A percentile compares a stretch with the other conserved stretches of the same genome.
These are phyloP conservation scores for Naganishia randhawae DNA, from an alignment of 768 basidiomycete species.

Conservation along the genomic window DNA sequence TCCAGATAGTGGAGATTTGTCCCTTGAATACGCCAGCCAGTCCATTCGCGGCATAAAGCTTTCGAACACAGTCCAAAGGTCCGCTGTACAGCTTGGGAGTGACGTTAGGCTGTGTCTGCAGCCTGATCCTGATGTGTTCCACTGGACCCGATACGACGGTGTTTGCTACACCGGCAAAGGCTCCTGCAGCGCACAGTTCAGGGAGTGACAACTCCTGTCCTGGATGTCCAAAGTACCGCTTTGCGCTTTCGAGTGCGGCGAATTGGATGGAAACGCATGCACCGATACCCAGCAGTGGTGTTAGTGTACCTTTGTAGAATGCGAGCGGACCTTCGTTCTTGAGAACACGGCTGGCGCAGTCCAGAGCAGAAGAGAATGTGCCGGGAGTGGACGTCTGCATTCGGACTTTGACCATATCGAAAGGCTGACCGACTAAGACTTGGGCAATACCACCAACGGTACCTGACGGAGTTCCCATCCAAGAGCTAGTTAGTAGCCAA, in stretches of 20 bases:
- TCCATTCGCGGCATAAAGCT: conserved; percentile 72
- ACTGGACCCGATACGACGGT: conserved; percentile 92
- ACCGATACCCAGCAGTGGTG: conserved; percentile 85
- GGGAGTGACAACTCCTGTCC: conserved; percentile 63
- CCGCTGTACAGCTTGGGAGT: conserved; percentile 73
- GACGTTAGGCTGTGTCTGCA: conserved; percentile 78
- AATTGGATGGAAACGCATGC: conserved; percentile 96
- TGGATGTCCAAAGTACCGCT: conserved; percentile 66
- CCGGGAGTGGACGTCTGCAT: conserved; percentile 92
- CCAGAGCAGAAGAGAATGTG: conserved; percentile 79
- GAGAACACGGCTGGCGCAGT: conserved; percentile 84
- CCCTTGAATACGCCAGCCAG: conserved; percentile 87
- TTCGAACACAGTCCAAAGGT: conserved; percentile 80
- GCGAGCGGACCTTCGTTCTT: conserved; percentile 87
- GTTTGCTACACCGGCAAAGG: conserved; percentile 82
- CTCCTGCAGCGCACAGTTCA: conserved; percentile 74
- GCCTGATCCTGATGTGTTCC: conserved; percentile 91
- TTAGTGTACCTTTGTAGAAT: conserved; percentile 95
- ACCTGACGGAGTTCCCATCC: conserved; percentile 64
- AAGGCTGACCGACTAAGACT: conserved; percentile 89
- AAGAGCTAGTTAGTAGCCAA: conserved; percentile 60
- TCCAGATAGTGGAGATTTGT: conserved; percentile 77
- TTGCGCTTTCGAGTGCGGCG: conserved; percentile 78
- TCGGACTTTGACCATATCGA: conserved; percentile 89
- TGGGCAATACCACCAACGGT: conserved; percentile 88